Conservation (phyloP, 2,329 filamentous ascomycete species). For the Teratosphaeriaceae sp. region DNA sequence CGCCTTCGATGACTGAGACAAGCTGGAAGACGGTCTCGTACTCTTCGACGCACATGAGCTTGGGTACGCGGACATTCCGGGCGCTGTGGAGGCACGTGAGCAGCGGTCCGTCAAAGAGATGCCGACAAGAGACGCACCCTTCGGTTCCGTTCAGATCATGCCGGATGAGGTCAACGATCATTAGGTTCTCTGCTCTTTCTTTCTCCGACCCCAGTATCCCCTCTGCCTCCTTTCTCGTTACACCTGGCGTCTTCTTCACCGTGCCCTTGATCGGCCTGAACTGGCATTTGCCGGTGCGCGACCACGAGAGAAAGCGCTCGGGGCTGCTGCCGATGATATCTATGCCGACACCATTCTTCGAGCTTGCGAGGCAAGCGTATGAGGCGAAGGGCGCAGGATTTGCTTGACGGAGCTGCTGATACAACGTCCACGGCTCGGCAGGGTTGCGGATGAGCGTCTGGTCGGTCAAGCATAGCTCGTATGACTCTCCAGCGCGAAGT, state of each 20-base stretch:
- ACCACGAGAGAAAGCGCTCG: constrained; percentile 77
- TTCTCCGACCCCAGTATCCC: constrained; percentile 71
- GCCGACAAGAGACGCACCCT: constrained; percentile 60
- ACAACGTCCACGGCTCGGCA: constrained; percentile 57
- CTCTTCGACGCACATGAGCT: constrained; percentile 81
- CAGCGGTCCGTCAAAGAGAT: not conserved
- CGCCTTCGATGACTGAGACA: constrained; percentile 77
- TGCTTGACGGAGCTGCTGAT: constrained; percentile 58
- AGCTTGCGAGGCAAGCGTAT: constrained; percentile 62
- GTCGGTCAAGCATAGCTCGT: constrained; percentile 77
- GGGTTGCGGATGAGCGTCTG: constrained; percentile 56
- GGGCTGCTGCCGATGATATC: constrained; percentile 80
- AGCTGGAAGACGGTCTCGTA: constrained; percentile 89
- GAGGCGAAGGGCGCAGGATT: constrained; percentile 84
- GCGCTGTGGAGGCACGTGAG: not conserved
- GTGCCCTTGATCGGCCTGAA: constrained; percentile 97
- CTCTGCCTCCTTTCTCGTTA: constrained; percentile 67
- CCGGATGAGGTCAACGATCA: constrained; percentile 96
- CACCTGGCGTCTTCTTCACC: constrained; percentile 65
- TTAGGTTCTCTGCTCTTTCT: constrained; percentile 91
- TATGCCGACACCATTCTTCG: constrained; percentile 13
- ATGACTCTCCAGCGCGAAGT: constrained; percentile 72
- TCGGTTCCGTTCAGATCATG: constrained; percentile 87
- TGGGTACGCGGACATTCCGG: constrained; percentile 62
- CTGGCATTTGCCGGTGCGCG: constrained; percentile 54